phyloP scores from a whole-genome alignment of 129 eudicot genomes.

The Silybum marianum region DNA sequence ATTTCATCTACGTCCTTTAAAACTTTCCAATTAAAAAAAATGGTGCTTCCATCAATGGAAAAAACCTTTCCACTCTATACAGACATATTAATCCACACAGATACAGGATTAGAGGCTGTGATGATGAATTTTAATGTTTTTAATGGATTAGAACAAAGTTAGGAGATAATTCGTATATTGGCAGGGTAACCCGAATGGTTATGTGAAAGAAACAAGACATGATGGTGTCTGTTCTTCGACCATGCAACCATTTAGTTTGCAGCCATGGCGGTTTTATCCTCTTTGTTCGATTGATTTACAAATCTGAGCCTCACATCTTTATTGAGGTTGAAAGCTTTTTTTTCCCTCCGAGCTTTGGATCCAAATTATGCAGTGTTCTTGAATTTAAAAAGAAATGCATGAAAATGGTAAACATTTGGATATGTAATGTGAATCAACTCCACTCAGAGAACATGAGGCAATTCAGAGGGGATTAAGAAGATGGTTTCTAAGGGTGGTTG shows the following conservation, averaged over 20 bases:
- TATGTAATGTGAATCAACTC: neutral
- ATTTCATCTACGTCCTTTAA: too few relatives aligned
- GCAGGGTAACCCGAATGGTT: neutral
- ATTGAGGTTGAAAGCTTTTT: neutral
- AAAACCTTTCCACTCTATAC: too few relatives aligned
- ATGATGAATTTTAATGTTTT: too few relatives aligned
- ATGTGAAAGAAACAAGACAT: neutral
- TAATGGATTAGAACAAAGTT: too few relatives aligned
- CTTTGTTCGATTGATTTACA: neutral
- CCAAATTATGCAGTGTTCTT: neutral
- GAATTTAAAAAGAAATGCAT: too few relatives aligned
- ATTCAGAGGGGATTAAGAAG: neutral
- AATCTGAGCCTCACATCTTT: neutral
- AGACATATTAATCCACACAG: too few relatives aligned
- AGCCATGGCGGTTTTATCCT: too few relatives aligned
- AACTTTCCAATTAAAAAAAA: too few relatives aligned
- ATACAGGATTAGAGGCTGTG: too few relatives aligned
- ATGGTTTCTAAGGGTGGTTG: conserved; percentile 18
- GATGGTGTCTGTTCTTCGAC: neutral
- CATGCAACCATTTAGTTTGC: neutral
- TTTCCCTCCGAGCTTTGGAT: neutral
- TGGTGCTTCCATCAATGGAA: too few relatives aligned
- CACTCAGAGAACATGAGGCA: conserved; percentile 18
- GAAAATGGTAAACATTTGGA: neutral
- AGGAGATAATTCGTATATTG: too few relatives aligned